These are phyloP conservation scores for Thielaviopsis ethacetica DNA, from an alignment of 2,329 filamentous ascomycete genomes.

Conservation along the genomic window DNA sequence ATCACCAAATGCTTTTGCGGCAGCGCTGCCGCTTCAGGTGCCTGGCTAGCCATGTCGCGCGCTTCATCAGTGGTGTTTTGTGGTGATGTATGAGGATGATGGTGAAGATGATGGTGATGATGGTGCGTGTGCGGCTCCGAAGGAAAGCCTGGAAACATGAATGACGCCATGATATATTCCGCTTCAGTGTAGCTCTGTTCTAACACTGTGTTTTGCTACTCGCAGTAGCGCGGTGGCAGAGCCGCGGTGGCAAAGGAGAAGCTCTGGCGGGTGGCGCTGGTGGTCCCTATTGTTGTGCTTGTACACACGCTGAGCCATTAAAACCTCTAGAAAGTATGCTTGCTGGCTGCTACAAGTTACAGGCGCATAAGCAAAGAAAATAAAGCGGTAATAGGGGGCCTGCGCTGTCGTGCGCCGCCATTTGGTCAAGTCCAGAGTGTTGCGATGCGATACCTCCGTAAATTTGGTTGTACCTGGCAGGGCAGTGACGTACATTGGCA, in stretches of 20 bases:
- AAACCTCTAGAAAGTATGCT: neutral
- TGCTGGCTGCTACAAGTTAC: neutral
- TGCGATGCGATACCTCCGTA: neutral
- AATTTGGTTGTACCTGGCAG: neutral
- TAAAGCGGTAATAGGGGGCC: neutral
- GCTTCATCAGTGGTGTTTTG: slow-evolving; percentile 30
- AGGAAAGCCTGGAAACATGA: neutral
- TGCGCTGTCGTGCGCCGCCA: neutral
- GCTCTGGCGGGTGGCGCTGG: neutral
- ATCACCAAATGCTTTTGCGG: slow-evolving; percentile 23
- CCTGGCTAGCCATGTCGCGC: slow-evolving; percentile 20
- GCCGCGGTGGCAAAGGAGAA: neutral
- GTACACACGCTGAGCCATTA: neutral
- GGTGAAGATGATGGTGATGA: neutral
- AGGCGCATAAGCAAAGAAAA: neutral
- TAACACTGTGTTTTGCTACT: neutral
- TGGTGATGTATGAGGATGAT: slow-evolving; percentile 5
- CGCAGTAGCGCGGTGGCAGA: neutral
- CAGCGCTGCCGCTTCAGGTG: slow-evolving; percentile 11
- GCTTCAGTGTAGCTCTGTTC: neutral
- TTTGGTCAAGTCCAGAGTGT: neutral
- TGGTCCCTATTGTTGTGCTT: neutral
- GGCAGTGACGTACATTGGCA: neutral
- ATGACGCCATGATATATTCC: neutral
- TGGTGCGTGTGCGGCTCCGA: neutral